Evolutionary conservation across 768 basidiomycete genomes (phyloP).

Genomic region (Lentinus tigrinus): DNA sequence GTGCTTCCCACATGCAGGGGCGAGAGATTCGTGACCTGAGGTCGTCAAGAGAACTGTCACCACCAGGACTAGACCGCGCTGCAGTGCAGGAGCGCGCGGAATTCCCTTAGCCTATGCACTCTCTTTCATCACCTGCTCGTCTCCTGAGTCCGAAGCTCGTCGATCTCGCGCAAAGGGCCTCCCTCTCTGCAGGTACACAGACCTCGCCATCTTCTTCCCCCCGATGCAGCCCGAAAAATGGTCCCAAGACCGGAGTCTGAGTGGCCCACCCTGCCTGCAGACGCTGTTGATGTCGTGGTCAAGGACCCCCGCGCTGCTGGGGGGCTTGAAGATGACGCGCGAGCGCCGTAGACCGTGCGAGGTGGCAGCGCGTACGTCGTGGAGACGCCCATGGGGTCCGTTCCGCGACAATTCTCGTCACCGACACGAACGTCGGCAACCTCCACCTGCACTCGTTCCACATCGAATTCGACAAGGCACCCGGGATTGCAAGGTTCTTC

Average conservation of each 20-base stretch:
- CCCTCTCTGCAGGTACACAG: slow-evolving; percentile 6
- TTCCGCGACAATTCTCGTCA: slow-evolving; percentile 84
- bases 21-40: slow-evolving; percentile 18
- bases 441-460: slow-evolving; percentile 74
- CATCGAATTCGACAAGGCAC: slow-evolving; percentile 51
- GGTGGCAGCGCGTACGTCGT: slow-evolving; percentile 62
- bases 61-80: slow-evolving; percentile 37
- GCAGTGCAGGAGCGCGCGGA: slow-evolving; percentile 42
- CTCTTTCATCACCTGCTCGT: slow-evolving; percentile 15
- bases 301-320: slow-evolving; percentile 60
- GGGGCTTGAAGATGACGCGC: slow-evolving; percentile 45
- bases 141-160: slow-evolving; percentile 1
- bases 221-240: slow-evolving; percentile 15
- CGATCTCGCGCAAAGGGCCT: slow-evolving; percentile 7
- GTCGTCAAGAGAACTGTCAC: slow-evolving; percentile 35
- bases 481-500: slow-evolving; percentile 62
- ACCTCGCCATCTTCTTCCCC: slow-evolving; percentile 16
- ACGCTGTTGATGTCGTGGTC: slow-evolving; percentile 89
- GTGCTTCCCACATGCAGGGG: slow-evolving; percentile 20
- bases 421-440: slow-evolving; percentile 86
- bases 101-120: slow-evolving; percentile 21
- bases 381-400: slow-evolving; percentile 66
- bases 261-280: slow-evolving; percentile 45
- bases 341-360: slow-evolving; percentile 47
- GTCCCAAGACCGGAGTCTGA: slow-evolving; percentile 19